Evolutionary conservation across 2,329 filamentous ascomycete species (phyloP).

Genomic region (Apiospora saccharicola): DNA sequence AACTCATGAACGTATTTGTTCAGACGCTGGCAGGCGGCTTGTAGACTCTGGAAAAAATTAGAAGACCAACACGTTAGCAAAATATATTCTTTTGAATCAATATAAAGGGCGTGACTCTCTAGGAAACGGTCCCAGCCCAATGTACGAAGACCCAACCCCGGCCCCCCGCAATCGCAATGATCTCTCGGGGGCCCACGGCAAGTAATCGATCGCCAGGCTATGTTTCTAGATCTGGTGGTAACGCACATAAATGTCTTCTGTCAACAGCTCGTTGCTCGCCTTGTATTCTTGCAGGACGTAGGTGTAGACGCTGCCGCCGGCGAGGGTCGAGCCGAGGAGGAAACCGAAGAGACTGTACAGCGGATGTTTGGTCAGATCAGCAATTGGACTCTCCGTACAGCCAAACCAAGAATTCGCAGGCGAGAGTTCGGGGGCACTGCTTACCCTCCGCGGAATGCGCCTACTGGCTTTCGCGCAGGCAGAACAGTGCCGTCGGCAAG

Average conservation of each 20-base stretch:
- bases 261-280: conserved; percentile 89
- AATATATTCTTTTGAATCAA: neutral
- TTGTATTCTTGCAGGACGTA: conserved; percentile 95
- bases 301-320: conserved; percentile 85
- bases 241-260: conserved; percentile 95
- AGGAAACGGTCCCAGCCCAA: neutral
- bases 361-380: neutral
- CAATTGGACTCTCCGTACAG: neutral
- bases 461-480: conserved; percentile 64
- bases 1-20: conserved; percentile 83
- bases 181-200: conserved; percentile 27
- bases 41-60: conserved; percentile 69
- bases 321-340: conserved; percentile 81
- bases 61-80: neutral
- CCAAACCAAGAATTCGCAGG: neutral
- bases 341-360: conserved; percentile 82
- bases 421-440: conserved; percentile 37
- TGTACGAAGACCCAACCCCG: neutral
- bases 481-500: conserved; percentile 55
- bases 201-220: conserved; percentile 32
- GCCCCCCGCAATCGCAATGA: conserved; percentile 25
- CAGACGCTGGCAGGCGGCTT: conserved; percentile 85
- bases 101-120: neutral
- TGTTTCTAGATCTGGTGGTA: conserved; percentile 49
- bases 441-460: conserved; percentile 68